phyloP scores from a whole-genome alignment of 164 flowering plant species.

The Vitis amurensis region DNA sequence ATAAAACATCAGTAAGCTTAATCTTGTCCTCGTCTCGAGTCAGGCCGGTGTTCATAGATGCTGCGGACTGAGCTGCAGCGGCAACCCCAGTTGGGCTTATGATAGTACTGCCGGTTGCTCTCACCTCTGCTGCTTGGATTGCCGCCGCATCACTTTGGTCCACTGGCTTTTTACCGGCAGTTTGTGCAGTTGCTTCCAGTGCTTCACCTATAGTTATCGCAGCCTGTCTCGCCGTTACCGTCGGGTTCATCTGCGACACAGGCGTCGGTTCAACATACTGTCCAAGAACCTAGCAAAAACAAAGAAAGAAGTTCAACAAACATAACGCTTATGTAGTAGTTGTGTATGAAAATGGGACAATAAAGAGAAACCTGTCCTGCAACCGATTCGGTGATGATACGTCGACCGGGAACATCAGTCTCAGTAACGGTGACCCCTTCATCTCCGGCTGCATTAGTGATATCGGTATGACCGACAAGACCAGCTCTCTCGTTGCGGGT shows the following conservation, averaged over 20 bases:
- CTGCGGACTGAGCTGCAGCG: conserved; percentile 52
- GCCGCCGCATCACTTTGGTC: conserved; percentile 60
- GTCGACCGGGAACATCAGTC: conserved; percentile 31
- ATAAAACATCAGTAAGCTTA: conserved; percentile 41
- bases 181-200: conserved; percentile 43
- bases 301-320: neutral
- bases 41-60: conserved; percentile 27
- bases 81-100: conserved; percentile 38
- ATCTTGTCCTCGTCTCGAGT: conserved; percentile 37
- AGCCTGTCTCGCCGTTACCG: conserved; percentile 3
- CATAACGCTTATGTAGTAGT: neutral
- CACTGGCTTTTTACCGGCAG: conserved; percentile 50
- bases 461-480: conserved; percentile 38
- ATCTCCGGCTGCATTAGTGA: conserved; percentile 25
- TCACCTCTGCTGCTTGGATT: conserved; percentile 57
- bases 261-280: conserved; percentile 33
- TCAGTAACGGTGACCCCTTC: conserved; percentile 50
- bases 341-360: neutral
- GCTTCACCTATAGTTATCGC: conserved; percentile 64
- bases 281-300: conserved; percentile 39
- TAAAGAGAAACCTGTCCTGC: conserved; percentile 42
- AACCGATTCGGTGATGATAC: conserved; percentile 44
- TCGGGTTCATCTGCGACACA: conserved; percentile 1
- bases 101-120: conserved; percentile 44
- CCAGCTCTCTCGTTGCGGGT: conserved; percentile 43